Conservation (phyloP, 1,139 yeast genomes). For the Wickerhamomyces sp. region DNA sequence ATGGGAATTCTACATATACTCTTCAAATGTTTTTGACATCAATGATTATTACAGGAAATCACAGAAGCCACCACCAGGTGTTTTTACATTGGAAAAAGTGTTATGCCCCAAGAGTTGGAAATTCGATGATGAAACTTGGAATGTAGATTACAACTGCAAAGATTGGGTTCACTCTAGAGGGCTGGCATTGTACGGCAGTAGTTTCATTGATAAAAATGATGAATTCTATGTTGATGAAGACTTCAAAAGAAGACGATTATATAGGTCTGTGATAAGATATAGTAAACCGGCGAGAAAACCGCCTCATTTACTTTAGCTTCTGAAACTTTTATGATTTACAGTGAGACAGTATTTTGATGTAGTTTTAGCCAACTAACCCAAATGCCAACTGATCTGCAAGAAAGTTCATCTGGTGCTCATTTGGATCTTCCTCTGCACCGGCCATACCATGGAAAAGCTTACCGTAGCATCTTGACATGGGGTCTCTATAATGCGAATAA, state of each 20-base stretch:
- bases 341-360: not conserved
- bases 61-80: conserved; percentile 66
- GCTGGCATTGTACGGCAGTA: conserved; percentile 45
- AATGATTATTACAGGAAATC: conserved; percentile 47
- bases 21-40: conserved; percentile 47
- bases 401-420: not conserved
- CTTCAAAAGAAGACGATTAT: conserved; percentile 53
- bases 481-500: conserved; percentile 48
- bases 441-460: conserved; percentile 54
- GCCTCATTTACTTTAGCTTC: conserved; percentile 13
- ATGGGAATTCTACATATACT: conserved; percentile 54
- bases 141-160: conserved; percentile 47
- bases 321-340: not conserved
- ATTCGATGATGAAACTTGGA: conserved; percentile 69
- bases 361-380: not conserved
- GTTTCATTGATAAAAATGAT: conserved; percentile 38
- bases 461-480: conserved; percentile 42
- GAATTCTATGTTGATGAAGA: conserved; percentile 51
- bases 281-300: conserved; percentile 38
- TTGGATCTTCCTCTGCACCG: conserved; percentile 22
- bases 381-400: not conserved
- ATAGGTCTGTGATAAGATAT: conserved; percentile 46
- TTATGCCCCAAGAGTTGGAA: conserved; percentile 73
- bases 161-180: conserved; percentile 51
- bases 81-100: conserved; percentile 48